Evolutionary conservation across 2,329 filamentous ascomycete species (phyloP).

Genomic region (Teratosphaeria pseudoeucalypti): DNA sequence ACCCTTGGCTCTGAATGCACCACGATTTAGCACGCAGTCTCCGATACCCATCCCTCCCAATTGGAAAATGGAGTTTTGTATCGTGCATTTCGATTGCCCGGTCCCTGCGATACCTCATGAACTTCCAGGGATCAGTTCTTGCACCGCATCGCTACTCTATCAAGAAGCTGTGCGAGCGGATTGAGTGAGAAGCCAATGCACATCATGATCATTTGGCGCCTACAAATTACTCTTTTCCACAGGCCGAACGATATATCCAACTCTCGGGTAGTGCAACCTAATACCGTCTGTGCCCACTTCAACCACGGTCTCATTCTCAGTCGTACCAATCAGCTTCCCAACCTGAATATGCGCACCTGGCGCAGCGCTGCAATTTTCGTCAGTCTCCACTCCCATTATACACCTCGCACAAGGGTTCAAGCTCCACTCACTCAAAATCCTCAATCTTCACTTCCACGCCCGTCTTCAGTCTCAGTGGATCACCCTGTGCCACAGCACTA

Average conservation of each 20-base stretch:
- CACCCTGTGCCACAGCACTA: conserved; percentile 8
- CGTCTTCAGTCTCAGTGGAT: conserved; percentile 11
- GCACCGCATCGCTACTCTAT: not conserved
- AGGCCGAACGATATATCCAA: conserved; percentile 25
- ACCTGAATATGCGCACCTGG: conserved; percentile 19
- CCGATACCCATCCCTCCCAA: too few species aligned
- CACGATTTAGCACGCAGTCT: too few species aligned
- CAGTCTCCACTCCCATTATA: not conserved
- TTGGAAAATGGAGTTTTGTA: too few species aligned
- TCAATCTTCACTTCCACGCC: conserved; percentile 18
- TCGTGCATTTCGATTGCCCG: not conserved
- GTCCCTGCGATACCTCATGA: not conserved
- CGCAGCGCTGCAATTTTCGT: conserved; percentile 7
- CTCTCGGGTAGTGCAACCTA: conserved; percentile 30
- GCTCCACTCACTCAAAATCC: conserved; percentile 18
- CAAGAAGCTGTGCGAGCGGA: not conserved
- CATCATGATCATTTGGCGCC: not conserved
- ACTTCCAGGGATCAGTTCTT: too few species aligned
- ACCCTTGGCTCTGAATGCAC: too few species aligned
- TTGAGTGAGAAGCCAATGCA: not conserved
- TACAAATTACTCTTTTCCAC: not conserved
- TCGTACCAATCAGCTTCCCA: conserved; percentile 20
- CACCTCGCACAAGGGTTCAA: not conserved
- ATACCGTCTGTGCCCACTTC: conserved; percentile 19
- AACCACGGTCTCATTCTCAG: conserved; percentile 16